A percentile compares a stretch with the other conserved stretches of the same genome.
These are phyloP conservation scores for Dalbergia oliveri DNA, from an alignment of 306 rosid species.

Conservation along the genomic window DNA sequence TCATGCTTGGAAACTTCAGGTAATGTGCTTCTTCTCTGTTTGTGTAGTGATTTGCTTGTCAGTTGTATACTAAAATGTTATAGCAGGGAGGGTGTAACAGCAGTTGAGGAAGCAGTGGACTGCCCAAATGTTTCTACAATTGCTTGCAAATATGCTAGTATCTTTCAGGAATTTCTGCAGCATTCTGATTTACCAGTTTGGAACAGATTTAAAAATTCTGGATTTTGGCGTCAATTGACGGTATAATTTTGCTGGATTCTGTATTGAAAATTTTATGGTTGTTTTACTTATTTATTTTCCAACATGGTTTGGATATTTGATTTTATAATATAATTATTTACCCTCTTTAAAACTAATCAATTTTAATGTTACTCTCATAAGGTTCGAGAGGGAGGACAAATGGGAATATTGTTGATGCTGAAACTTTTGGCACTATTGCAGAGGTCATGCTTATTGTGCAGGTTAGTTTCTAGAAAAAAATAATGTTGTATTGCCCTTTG, in stretches of 20 bases:
- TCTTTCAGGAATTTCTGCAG: conserved; percentile 90
- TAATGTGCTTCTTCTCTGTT: conserved; percentile 49
- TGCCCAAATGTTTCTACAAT: conserved; percentile 88
- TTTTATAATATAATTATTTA: conserved; percentile 9
- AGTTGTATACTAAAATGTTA: conserved; percentile 48
- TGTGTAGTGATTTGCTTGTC: conserved; percentile 37
- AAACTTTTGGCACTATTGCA: conserved; percentile 60
- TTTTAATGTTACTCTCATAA: conserved; percentile 40
- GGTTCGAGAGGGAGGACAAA: conserved; percentile 94
- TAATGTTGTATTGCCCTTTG: conserved; percentile 1
- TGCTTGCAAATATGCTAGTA: conserved; percentile 80
- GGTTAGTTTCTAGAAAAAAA: conserved; percentile 49
- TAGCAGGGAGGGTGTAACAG: conserved; percentile 96
- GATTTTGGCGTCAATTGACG: conserved; percentile 98
- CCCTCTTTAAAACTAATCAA: conserved; percentile 29
- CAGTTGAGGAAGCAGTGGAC: conserved; percentile 89
- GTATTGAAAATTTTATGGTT: conserved; percentile 22
- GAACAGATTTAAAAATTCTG: conserved; percentile 90
- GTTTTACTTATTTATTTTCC: conserved; percentile 5
- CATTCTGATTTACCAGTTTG: conserved; percentile 79
- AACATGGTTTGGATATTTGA: conserved; percentile 12
- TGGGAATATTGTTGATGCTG: conserved; percentile 58
- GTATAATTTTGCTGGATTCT: conserved; percentile 54
- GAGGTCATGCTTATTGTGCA: conserved; percentile 96
- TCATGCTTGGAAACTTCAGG: conserved; percentile 98